Percentiles rank a stretch among this genome's conserved stretches.
These are phyloP conservation scores for Gloeophyllum trabeum DNA, from an alignment of 768 basidiomycete genomes.

Conservation along the genomic window DNA sequence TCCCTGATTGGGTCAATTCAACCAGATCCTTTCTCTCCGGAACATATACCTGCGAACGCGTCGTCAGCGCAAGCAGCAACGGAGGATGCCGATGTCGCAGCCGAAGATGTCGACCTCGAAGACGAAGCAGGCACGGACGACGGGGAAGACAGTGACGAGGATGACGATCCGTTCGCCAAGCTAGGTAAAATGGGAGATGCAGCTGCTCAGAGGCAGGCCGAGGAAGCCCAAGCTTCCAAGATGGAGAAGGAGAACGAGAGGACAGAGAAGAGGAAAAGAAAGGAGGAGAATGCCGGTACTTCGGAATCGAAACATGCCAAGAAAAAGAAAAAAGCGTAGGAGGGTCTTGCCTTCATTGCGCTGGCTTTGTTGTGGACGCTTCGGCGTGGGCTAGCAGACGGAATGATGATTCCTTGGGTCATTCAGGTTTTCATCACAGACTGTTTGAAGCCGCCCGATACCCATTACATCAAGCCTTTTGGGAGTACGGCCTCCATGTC, in stretches of 20 bases:
- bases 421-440: no score
- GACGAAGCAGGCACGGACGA: constrained; percentile 5
- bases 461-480: no score
- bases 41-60: constrained; percentile 11
- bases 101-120: constrained; percentile 9
- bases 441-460: no score
- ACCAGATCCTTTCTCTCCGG: constrained; percentile 55
- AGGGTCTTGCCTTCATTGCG: no score
- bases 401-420: no score
- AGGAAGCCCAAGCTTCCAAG: constrained; percentile 8
- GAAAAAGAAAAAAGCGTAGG: no score
- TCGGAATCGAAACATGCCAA: no score
- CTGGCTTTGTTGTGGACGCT: no score
- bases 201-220: constrained; percentile 11
- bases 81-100: constrained; percentile 10
- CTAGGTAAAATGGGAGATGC: constrained; percentile 20
- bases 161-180: constrained; percentile 20
- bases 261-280: constrained; percentile 19
- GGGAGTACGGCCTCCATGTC: no score
- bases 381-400: no score
- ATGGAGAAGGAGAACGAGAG: constrained; percentile 12
- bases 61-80: constrained; percentile 13
- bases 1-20: constrained; percentile 82
- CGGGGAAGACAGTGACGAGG: constrained; percentile 17
- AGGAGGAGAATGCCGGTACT: constrained; percentile 15